Evolutionary conservation across 164 flowering plant species (phyloP).

Genomic region (Kingdonia uniflora): DNA sequence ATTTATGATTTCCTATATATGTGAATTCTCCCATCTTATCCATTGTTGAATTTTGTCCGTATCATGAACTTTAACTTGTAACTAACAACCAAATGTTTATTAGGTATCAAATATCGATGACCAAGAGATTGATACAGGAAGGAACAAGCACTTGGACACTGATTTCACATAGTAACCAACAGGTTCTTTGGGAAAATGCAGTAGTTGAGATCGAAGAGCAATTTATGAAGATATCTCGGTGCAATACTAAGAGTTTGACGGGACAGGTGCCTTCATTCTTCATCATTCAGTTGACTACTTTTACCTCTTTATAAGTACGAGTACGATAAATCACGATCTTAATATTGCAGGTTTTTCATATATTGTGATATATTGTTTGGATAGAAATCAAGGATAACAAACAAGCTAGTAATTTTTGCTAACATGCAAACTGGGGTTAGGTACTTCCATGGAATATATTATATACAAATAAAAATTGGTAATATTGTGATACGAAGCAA

Average conservation of each 20-base stretch:
- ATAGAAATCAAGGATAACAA: too few species aligned
- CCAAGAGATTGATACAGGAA: constrained; percentile 69
- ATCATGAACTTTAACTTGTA: too few species aligned
- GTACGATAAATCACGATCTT: not conserved
- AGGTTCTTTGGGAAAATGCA: constrained; percentile 59
- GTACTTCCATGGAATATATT: too few species aligned
- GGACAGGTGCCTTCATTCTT: constrained; percentile 39
- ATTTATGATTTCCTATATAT: too few species aligned
- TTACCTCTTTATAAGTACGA: not conserved
- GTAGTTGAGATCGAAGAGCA: constrained; percentile 49
- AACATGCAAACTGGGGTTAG: too few species aligned
- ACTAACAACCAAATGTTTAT: too few species aligned
- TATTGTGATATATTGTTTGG: too few species aligned
- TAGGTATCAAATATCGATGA: constrained; percentile 62
- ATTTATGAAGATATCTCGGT: constrained; percentile 59
- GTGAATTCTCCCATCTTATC: too few species aligned
- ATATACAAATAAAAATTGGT: too few species aligned
- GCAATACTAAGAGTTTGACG: constrained; percentile 50
- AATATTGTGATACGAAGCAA: too few species aligned
- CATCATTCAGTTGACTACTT: not conserved
- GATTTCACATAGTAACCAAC: constrained; percentile 41
- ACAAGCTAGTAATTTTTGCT: too few species aligned
- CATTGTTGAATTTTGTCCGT: too few species aligned
- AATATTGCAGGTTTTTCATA: not conserved
- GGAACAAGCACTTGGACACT: constrained; percentile 63